Base-by-base conservation (phyloP, 2,329 filamentous ascomycete species). In the Phialophora expanda region DNA sequence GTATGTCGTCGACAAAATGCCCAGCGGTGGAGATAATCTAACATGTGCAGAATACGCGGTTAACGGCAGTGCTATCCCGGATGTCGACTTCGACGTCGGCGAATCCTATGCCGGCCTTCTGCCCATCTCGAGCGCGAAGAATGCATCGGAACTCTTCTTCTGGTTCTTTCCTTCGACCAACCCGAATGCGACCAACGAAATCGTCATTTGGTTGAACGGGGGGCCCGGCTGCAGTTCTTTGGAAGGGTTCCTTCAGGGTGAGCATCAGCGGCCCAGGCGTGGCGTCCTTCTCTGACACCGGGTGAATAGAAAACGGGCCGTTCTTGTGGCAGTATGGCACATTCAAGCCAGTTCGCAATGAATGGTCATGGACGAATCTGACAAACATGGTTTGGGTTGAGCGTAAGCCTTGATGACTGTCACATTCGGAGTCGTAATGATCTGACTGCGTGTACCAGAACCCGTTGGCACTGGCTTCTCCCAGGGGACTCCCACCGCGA, bases 221-320 rank as follows among this genome's bases (percentile, higher is more conserved):
- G 96, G 95, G 0, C 95, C 95, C 1, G 95, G 96, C 28, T 99
- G 95, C 79, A 97, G 92, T 78, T 98, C 94, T 28, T 92, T 97
- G 34, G 73, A 76, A 66, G 76, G 76, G 2, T 74, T 78, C 44
- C 69, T 77, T 51, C 73, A 77, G 65, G 4, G 81, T 85, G 84
- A 94, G 97, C 48, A 26, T 51, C 5, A 11, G 0, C 20, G 11
- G 20, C 2, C 9, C 14, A 3, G 14, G 48, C 48, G 26, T 14
- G 20, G 4, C 20, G 20, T 51, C 24, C n/a, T 51, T 26, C 20
- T 26, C 48, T 51, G 22, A 24, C 44, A 61, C 20, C 9, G 2
- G 20, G 22, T 11, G 24, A 51, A 51, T 51, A 61, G 77, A 78
- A 61, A 78, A 78, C 54, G 77, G 77, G 2, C 74, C 72, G 0